A percentile compares a stretch with the other conserved stretches of the same genome.
These are phyloP conservation scores for Citeromyces matritensis DNA, from an alignment of 805 yeast species.

Conservation along the genomic window DNA sequence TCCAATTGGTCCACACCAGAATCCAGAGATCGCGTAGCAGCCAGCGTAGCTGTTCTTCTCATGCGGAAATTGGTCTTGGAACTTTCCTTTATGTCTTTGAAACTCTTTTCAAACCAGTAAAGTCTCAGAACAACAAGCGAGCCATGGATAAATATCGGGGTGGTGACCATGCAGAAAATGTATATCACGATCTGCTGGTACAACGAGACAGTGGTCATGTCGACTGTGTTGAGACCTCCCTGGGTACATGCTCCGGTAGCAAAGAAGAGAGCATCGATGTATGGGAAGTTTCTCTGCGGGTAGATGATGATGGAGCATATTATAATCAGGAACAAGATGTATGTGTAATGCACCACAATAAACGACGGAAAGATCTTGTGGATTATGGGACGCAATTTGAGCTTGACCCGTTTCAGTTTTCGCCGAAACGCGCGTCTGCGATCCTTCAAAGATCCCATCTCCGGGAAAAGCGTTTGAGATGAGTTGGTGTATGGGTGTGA, in stretches of 20 bases:
- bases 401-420: slow-evolving; percentile 18
- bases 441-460: no score
- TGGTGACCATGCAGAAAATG: slow-evolving; percentile 46
- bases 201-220: slow-evolving; percentile 42
- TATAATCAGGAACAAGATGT: slow-evolving; percentile 43
- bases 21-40: slow-evolving; percentile 24
- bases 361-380: slow-evolving; percentile 32
- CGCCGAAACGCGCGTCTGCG: slow-evolving; percentile 11
- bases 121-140: slow-evolving; percentile 62
- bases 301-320: slow-evolving; percentile 64
- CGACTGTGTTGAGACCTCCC: slow-evolving; percentile 80
- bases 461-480: no score
- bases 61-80: slow-evolving; percentile 71
- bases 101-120: slow-evolving; percentile 79
- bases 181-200: slow-evolving; percentile 76
- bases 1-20: slow-evolving; percentile 4
- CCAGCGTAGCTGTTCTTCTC: slow-evolving; percentile 67
- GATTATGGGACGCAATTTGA: slow-evolving; percentile 23
- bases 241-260: slow-evolving; percentile 74
- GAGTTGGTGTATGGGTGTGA: no score
- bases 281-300: slow-evolving; percentile 49
- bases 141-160: slow-evolving; percentile 84
- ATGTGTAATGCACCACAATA: slow-evolving; percentile 57
- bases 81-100: slow-evolving; percentile 63
- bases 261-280: slow-evolving; percentile 71